A percentile compares a stretch with the other conserved stretches of the same genome.
phyloP scores from a whole-genome alignment of 2,329 filamentous ascomycete genomes.

The Zasmidium angulare region DNA sequence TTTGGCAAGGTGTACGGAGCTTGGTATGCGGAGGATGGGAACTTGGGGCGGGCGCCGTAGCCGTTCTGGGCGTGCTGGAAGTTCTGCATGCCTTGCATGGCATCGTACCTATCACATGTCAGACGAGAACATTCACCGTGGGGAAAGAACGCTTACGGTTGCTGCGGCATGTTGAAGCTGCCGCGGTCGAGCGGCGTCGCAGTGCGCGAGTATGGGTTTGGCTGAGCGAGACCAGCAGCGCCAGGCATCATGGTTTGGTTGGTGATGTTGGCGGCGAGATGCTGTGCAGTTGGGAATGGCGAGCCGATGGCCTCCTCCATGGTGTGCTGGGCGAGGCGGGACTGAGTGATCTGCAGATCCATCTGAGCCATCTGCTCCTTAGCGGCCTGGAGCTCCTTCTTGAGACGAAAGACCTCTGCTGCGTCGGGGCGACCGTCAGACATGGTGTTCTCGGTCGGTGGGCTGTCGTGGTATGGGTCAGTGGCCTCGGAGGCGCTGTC shows the following conservation, averaged over 20 bases:
- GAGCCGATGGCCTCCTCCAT: conserved; percentile 49
- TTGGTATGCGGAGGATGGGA: conserved; percentile 28
- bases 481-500: conserved; percentile 30
- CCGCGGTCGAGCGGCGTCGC: conserved; percentile 18
- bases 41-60: conserved; percentile 14
- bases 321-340: conserved; percentile 60
- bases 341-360: conserved; percentile 68
- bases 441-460: conserved; percentile 23
- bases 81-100: conserved; percentile 8
- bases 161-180: conserved; percentile 17
- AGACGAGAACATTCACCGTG: conserved; percentile 4
- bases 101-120: conserved; percentile 17
- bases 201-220: conserved; percentile 13
- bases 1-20: conserved; percentile 19
- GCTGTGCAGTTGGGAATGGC: conserved; percentile 32
- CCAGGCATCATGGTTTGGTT: conserved; percentile 17
- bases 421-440: conserved; percentile 38
- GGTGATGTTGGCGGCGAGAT: conserved; percentile 31
- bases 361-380: conserved; percentile 69
- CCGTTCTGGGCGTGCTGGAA: conserved; percentile 6
- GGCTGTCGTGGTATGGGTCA: conserved; percentile 32
- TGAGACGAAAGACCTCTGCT: conserved; percentile 67
- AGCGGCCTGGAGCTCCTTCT: conserved; percentile 69
- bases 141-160: conserved; percentile 15
- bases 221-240: conserved; percentile 8